Evolutionary conservation across 257 asterid species (phyloP), one percentile per base, ranked within the genome.

Genomic region (Ophiorrhiza pumila): DNA sequence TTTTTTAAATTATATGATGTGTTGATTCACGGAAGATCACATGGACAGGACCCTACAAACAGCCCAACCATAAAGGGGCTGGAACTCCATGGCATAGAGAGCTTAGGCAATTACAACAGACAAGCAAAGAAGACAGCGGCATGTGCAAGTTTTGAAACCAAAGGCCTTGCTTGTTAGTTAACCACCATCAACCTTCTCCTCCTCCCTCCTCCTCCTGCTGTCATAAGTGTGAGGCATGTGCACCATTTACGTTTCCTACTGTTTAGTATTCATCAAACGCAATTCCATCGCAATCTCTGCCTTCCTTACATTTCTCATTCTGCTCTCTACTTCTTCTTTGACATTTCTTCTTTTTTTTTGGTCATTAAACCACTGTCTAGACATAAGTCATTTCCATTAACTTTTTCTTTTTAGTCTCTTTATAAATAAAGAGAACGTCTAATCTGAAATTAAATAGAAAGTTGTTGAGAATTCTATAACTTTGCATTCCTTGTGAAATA

Each of bases 1-100:
- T n/a, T n/a, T n/a, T 56, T 74, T 42, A 27, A 62, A 58, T 15
- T 35, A 14, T 29, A 32, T 5, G 7, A 61, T 11, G 15, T 12
- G 5, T 37, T 2, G 25, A 62, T 5, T 31, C 15, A 55, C 35
- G 58, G 50, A 61, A 14, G 72, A 65, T 76, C 87, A 84, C 87
- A 82, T 84, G 88, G 82, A 52, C 70, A 79, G 86, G 88, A 67
- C 80, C 80, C 77, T 58, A 71, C 15, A 17, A 6, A 11, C 61
- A 42, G 42, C 57, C 69, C 34, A 56, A 18, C 10, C 32, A n/a
- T n/a, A n/a, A n/a, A n/a, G n/a, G n/a, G n/a, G n/a, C n/a, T n/a
- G n/a, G n/a, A n/a, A n/a, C n/a, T n/a, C n/a, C n/a, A n/a, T n/a
- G n/a, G n/a, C n/a, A n/a, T n/a, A n/a, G n/a, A n/a, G n/a, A n/a